Evolutionary conservation across 345 rosid species (phyloP), one percentile per base, ranked within the genome.

Genomic region (Dovyalis caffra): DNA sequence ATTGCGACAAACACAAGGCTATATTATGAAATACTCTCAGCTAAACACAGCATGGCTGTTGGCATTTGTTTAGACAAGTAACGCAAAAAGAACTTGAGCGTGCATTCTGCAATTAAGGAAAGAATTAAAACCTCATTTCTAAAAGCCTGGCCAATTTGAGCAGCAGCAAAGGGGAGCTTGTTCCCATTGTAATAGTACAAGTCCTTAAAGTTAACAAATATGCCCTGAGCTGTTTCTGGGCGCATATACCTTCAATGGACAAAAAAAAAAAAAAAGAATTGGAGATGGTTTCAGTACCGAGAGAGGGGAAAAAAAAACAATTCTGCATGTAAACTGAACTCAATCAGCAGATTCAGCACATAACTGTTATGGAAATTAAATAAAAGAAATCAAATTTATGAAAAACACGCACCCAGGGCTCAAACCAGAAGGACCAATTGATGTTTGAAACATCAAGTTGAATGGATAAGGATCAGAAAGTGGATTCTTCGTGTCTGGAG

Each of bases 211-310:
- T 95, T 91, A 61, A 95, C 99, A 76, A 95, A 95, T 51, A 95
- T 95, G 68, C 99, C 99, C 86, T 95, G 99, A 0, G 99, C 99
- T 32, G 99, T 95, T 85, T 95, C 99, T 76, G 99, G 98, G 37
- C 97, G 97, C 99, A 95, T 86, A 78, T 84, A 95, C 81, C 99
- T 95, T 85, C 77, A 79, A n/a, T n/a, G n/a, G n/a, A 69, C 34
- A 80, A 8, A 72, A 12, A 40, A 37, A 71, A 16, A 35, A 51
- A 64, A 37, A 71, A 16, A 35, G 40, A 64, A 57, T 28, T 20
- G 38, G 8, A 72, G 29, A 47, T 15, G 14, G 31, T 29, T 33
- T 67, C 38, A 73, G 72, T 14, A 47, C 11, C 68, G 14, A 43
- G n/a, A 49, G 20, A 33, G 35, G 12, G n/a, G n/a, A n/a, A n/a